Evolutionary conservation across 2,329 filamentous ascomycete species (phyloP), one percentile per base, ranked within the genome.

Genomic region (Akanthomyces muscarius): DNA sequence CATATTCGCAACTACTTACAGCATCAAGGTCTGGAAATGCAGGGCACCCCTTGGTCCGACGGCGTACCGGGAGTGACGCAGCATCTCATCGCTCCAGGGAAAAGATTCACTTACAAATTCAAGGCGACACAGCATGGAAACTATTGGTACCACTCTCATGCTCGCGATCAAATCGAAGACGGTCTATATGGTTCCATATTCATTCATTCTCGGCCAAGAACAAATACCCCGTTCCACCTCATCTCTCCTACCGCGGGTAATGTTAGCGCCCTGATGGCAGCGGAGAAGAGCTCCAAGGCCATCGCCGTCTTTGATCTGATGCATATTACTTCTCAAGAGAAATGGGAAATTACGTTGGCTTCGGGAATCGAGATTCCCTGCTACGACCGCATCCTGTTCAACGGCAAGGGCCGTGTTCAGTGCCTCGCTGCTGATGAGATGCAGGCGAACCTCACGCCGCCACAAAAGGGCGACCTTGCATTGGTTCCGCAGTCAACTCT

Each of bases 121-220:
- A 78, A 74, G n/a, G 84, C 85, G 0, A 77, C 76, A 0, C 79
- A 85, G 61, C 81, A 83, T 66, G 86, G 86, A 3, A 81, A 79
- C 48, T 86, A 84, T 71, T 87, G 82, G 77, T 88, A 88, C 66
- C 86, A 88, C 71, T 79, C 83, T 0, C 86, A 88, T 68, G 76
- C 77, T 28, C 73, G 75, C 1, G 78, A 79, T 1, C 84, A 86
- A 65, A 76, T 88, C 16, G 81, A 85, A 63, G 86, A 89, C 66
- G 86, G 86, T 0, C 72, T 86, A 13, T 84, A 81, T 57, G 86
- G 85, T 0, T 73, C 84, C 3, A 81, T 88, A 1, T 69, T 82
- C 11, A 82, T 88, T 21, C 75, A 76, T 47, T 76, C 79, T 52
- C 65, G 71, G 0, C 30, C 63, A 0, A 38, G 63, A 13, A 63